A percentile compares a stretch with the other conserved stretches of the same genome.
Evolutionary conservation across 2,329 filamentous ascomycete species (phyloP).

Genomic region (Chaetomiaceae sp.): DNA sequence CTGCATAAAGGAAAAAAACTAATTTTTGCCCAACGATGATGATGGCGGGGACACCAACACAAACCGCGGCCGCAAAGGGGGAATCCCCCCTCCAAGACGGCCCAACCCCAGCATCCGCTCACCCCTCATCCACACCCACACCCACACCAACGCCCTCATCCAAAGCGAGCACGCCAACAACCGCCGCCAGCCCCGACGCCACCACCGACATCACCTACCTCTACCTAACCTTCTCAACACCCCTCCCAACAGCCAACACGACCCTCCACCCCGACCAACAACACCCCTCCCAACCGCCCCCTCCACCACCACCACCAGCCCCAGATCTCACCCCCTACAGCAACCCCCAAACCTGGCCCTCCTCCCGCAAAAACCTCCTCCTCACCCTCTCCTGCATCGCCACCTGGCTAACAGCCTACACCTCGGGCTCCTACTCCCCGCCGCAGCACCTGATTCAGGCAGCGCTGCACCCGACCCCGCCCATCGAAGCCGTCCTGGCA

Average conservation of each 20-base stretch:
- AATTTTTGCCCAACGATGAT: too few species aligned
- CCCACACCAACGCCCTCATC: neutral
- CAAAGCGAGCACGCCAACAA: neutral
- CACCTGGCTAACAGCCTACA: constrained; percentile 73
- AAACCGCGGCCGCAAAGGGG: too few species aligned
- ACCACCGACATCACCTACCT: constrained; percentile 31
- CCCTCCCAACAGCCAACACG: constrained; percentile 31
- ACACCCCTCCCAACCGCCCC: constrained; percentile 2
- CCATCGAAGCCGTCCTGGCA: constrained; percentile 59
- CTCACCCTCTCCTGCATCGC: constrained; percentile 71
- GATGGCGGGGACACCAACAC: too few species aligned
- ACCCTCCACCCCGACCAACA: constrained; percentile 3
- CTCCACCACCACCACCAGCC: constrained; percentile 28
- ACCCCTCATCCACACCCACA: neutral
- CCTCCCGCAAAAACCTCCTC: constrained; percentile 62
- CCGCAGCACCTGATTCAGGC: constrained; percentile 58
- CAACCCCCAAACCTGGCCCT: constrained; percentile 71
- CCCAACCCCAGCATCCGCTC: neutral
- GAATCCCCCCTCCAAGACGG: neutral
- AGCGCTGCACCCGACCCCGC: constrained; percentile 47
- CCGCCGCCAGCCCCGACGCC: constrained; percentile 1
- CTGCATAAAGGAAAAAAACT: too few species aligned
- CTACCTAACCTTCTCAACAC: constrained; percentile 40
- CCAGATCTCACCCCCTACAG: constrained; percentile 58
- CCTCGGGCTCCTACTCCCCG: constrained; percentile 74